Evolutionary conservation across 2,329 filamentous ascomycete genomes (phyloP).

Genomic region (Magnaporthiopsis rhizophila): DNA sequence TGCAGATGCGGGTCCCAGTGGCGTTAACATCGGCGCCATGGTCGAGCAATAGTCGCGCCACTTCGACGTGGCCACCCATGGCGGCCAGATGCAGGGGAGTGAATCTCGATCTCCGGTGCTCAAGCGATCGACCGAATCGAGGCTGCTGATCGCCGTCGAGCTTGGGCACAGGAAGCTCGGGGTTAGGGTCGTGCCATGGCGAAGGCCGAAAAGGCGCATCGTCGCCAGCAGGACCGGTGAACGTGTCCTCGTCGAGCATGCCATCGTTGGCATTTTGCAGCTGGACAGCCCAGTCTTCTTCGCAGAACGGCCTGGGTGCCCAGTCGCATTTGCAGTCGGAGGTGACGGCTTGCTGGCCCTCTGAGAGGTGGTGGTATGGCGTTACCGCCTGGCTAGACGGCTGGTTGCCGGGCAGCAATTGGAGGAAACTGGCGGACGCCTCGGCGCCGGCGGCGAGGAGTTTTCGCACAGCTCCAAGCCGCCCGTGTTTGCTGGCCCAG

Average conservation of each 20-base stretch:
- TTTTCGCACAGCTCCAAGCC: not conserved
- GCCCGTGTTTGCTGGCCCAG: not conserved
- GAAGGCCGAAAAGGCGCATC: not conserved
- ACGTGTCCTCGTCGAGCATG: not conserved
- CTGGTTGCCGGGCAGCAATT: not conserved
- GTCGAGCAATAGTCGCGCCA: not conserved
- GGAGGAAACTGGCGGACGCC: not conserved
- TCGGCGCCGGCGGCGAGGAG: not conserved
- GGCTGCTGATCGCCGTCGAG: not conserved
- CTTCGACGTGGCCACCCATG: not conserved
- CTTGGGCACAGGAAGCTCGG: not conserved
- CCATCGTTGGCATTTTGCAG: not conserved
- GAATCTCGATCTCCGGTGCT: not conserved
- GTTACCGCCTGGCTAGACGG: no score
- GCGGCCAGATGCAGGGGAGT: not conserved
- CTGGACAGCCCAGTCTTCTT: no score
- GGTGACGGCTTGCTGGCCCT: no score
- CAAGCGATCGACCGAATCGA: not conserved
- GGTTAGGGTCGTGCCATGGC: not conserved
- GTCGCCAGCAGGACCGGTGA: no score
- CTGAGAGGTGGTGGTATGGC: not conserved
- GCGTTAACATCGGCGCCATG: not conserved
- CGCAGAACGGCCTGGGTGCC: not conserved
- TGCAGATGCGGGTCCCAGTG: not conserved
- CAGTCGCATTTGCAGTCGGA: not conserved